A percentile compares a stretch with the other conserved stretches of the same genome.
phyloP scores from a whole-genome alignment of 2,329 filamentous ascomycete species.

The Neofusicoccum sp. region DNA sequence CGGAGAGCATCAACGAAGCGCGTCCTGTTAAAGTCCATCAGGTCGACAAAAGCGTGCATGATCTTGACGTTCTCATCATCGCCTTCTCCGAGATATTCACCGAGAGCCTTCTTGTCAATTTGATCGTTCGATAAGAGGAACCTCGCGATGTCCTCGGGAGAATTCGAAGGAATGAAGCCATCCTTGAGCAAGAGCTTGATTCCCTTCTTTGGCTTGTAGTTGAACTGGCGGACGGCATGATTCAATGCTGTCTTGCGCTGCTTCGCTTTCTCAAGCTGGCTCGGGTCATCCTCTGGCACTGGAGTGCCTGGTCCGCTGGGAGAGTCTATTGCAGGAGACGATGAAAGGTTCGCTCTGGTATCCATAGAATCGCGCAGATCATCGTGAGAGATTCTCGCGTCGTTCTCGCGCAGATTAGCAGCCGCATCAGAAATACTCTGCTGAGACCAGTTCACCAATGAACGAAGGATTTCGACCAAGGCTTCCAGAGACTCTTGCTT shows the following conservation, averaged over 20 bases:
- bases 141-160: slow-evolving; percentile 75
- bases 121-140: slow-evolving; percentile 81
- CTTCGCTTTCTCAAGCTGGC: slow-evolving; percentile 91
- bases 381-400: slow-evolving; percentile 55
- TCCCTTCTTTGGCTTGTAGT: slow-evolving; percentile 95
- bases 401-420: slow-evolving; percentile 41
- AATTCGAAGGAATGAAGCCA: slow-evolving; percentile 80
- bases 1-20: slow-evolving; percentile 91
- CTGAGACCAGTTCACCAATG: slow-evolving; percentile 88
- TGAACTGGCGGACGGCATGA: slow-evolving; percentile 88
- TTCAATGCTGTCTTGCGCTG: slow-evolving; percentile 87
- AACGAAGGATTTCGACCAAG: slow-evolving; percentile 82
- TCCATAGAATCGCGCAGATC: slow-evolving; percentile 74
- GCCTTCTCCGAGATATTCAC: slow-evolving; percentile 91
- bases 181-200: slow-evolving; percentile 80
- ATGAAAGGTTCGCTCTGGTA: slow-evolving; percentile 45
- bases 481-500: slow-evolving; percentile 88
- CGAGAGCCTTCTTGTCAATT: slow-evolving; percentile 87
- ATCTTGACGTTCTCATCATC: slow-evolving; percentile 91
- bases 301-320: slow-evolving; percentile 25
- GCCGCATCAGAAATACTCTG: slow-evolving; percentile 56
- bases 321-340: slow-evolving; percentile 3
- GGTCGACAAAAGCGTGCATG: slow-evolving; percentile 97
- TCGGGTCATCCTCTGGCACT: slow-evolving; percentile 78
- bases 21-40: slow-evolving; percentile 88